phyloP scores from a whole-genome alignment of 805 yeast species.

The Wickerhamomyces pijperi region DNA sequence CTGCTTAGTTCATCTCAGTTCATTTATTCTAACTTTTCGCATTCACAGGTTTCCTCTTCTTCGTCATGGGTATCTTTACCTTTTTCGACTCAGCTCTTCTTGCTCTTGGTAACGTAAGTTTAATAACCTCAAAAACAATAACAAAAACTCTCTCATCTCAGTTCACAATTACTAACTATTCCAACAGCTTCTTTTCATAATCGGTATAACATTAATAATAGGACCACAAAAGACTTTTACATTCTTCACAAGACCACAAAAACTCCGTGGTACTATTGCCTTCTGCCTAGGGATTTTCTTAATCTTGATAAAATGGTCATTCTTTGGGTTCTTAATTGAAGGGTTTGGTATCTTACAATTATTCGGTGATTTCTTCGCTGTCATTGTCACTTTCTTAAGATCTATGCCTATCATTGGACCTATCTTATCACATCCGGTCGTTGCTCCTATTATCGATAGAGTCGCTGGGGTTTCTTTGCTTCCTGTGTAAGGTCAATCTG shows the following conservation, averaged over 20 bases:
- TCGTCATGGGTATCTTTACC: slow-evolving; percentile 71
- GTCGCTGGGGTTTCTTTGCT: slow-evolving; percentile 58
- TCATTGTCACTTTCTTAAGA: slow-evolving; percentile 76
- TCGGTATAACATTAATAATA: slow-evolving; percentile 78
- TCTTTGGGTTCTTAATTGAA: slow-evolving; percentile 78
- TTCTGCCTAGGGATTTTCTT: slow-evolving; percentile 66
- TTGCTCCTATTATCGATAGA: slow-evolving; percentile 57
- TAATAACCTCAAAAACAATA: too few relatives aligned
- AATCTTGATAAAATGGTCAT: slow-evolving; percentile 66
- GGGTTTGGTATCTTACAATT: slow-evolving; percentile 80
- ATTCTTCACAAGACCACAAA: slow-evolving; percentile 80
- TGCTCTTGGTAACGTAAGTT: slow-evolving; percentile 75
- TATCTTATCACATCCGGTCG: slow-evolving; percentile 60
- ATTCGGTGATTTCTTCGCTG: slow-evolving; percentile 87
- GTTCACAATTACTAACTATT: neutral
- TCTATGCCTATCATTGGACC: slow-evolving; percentile 86
- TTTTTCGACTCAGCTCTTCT: slow-evolving; percentile 82
- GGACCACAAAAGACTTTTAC: slow-evolving; percentile 76
- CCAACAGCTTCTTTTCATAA: slow-evolving; percentile 18
- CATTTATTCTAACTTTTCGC: neutral
- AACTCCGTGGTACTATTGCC: slow-evolving; percentile 77
- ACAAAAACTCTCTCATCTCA: too few relatives aligned
- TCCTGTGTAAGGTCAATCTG: slow-evolving; percentile 58
- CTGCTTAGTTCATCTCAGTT: neutral
- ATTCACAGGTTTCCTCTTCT: slow-evolving; percentile 45